Evolutionary conservation across 2,329 filamentous ascomycete species (phyloP), one percentile per base, ranked within the genome.

Genomic region (Colletotrichum siamense): DNA sequence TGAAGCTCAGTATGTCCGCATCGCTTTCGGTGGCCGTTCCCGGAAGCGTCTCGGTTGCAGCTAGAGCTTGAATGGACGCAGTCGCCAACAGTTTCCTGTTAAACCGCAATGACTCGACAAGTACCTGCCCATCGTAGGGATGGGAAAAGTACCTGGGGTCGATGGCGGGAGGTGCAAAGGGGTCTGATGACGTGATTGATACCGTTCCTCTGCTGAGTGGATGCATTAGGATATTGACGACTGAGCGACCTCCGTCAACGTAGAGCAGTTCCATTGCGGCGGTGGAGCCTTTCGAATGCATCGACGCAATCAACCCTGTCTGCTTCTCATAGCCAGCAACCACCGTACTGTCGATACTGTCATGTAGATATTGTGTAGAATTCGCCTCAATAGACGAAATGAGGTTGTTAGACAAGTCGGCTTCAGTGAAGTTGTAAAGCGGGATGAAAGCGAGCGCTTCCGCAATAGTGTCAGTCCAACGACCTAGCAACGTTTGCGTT

Each of bases 171-270:
- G 79, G 79, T 6, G 74, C 79, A 8, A 81, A 79, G 7, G 84
- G 84, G 77, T 87, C 80, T 0, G 79, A 78, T 0, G 81, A 78
- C 78, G 84, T 82, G 49, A 87, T 83, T 28, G 80, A 81, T 65
- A 87, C 82, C 12, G 83, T 83, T 28, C 86, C 86, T 18, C 86
- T 82, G 69, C 82, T 85, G 28, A 87, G 80, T 2, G 86, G 85
- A 73, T 86, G 84, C 73, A 84, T 80, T 39, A 84, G 79, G 64
- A 83, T 83, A 24, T 86, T 81, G 5, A 80, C 36, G 80, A 77
- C 22, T 78, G 75, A 79, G 55, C 83, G 77, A 66, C 82, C n/a
- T 77, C 78, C 79, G 77, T 83, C 75, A 64, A 81, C 79, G 78
- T 82, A 86, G 62, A 85, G 82, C 34, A 85, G 80, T 30, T 81